These are phyloP conservation scores for Candida suzukii DNA, from an alignment of 805 yeast species.

Conservation along the genomic window DNA sequence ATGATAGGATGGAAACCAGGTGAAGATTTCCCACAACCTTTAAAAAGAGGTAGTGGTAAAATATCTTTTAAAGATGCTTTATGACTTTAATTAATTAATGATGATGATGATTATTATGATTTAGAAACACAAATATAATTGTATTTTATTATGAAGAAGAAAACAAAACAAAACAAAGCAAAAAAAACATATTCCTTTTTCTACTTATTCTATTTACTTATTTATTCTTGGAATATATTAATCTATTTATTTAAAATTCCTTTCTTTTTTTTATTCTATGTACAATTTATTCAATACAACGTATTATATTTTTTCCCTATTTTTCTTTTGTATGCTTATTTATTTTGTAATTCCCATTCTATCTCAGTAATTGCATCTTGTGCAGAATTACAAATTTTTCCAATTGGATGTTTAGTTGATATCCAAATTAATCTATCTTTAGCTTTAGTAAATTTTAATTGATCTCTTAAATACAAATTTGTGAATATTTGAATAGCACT, in stretches of 20 bases:
- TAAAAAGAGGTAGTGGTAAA: slow-evolving; percentile 65
- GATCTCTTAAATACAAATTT: slow-evolving; percentile 20
- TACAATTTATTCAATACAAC: neutral
- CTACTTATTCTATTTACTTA: no score
- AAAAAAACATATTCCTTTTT: no score
- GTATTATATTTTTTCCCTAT: no score
- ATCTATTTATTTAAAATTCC: no score
- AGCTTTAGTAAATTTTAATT: slow-evolving; percentile 9
- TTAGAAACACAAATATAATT: slow-evolving; percentile 1
- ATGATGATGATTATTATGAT: no score
- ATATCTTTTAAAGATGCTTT: slow-evolving; percentile 61
- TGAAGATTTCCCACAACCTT: slow-evolving; percentile 62
- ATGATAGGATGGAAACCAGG: slow-evolving; percentile 89
- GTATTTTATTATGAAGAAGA: slow-evolving; percentile 1
- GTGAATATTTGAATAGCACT: slow-evolving; percentile 38
- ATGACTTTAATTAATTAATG: slow-evolving; percentile 1
- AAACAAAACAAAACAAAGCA: slow-evolving; percentile 10
- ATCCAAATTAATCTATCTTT: slow-evolving; percentile 16
- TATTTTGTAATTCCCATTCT: slow-evolving; percentile 1
- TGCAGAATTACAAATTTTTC: slow-evolving; percentile 12
- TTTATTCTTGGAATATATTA: no score
- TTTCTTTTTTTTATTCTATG: no score
- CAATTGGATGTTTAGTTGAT: slow-evolving; percentile 15
- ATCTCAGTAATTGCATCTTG: slow-evolving; percentile 15
- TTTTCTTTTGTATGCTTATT: no score